Percentiles rank a stretch among this genome's conserved stretches.
Conservation (phyloP, 805 yeast species). For the Starmerella geochares region DNA sequence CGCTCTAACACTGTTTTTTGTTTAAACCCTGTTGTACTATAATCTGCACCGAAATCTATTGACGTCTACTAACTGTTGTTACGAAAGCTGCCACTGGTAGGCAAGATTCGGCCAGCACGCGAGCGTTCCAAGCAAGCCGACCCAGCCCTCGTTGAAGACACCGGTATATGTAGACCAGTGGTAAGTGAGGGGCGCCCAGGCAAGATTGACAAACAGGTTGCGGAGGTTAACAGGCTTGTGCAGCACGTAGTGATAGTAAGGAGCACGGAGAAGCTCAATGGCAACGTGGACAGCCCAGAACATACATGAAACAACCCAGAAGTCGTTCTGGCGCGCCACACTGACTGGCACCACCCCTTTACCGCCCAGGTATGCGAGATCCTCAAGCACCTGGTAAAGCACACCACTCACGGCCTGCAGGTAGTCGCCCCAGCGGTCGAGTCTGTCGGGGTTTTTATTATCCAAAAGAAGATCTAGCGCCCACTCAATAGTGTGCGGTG, state of each 20-base stretch:
- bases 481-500: constrained; percentile 33
- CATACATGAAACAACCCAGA: constrained; percentile 33
- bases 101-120: constrained; percentile 27
- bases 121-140: constrained; percentile 34
- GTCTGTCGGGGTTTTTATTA: constrained; percentile 28
- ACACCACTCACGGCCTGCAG: constrained; percentile 33
- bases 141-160: constrained; percentile 28
- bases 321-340: constrained; percentile 25
- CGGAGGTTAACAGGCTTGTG: constrained; percentile 19
- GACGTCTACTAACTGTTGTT: not conserved
- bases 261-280: constrained; percentile 29
- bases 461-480: constrained; percentile 29
- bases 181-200: constrained; percentile 36
- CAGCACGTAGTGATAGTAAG: constrained; percentile 19
- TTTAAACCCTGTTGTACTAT: not conserved
- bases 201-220: constrained; percentile 31
- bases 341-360: constrained; percentile 32
- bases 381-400: constrained; percentile 35
- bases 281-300: constrained; percentile 36
- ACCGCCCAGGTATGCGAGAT: constrained; percentile 34
- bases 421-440: constrained; percentile 29
- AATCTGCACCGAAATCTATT: not conserved
- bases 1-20: not conserved
- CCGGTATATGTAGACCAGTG: constrained; percentile 37
- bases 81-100: constrained; percentile 14